A percentile compares a stretch with the other conserved stretches of the same genome.
Conservation (phyloP, 306 rosid species). For the Quercus alba region DNA sequence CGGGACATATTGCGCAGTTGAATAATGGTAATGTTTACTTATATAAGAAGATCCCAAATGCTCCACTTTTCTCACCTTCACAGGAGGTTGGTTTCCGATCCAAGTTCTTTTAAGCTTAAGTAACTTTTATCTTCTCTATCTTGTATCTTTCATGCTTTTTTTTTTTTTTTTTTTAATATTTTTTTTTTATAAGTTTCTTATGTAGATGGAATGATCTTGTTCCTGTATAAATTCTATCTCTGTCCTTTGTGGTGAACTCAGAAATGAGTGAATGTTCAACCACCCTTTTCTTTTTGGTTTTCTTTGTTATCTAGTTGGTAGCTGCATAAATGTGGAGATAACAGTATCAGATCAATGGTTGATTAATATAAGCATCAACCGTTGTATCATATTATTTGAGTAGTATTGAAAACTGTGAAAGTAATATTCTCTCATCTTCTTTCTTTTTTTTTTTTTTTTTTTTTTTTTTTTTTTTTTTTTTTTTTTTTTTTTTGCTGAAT, state of each 20-base stretch:
- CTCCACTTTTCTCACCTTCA: constrained; percentile 19
- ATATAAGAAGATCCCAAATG: constrained; percentile 22
- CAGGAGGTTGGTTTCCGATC: background rate
- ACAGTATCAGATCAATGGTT: too few species aligned
- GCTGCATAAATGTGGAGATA: too few species aligned
- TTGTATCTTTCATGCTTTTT: background rate
- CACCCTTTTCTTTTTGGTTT: too few species aligned
- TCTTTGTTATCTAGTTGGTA: too few species aligned
- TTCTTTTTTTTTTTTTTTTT: too few species aligned
- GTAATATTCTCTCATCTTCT: too few species aligned
- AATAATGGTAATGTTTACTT: constrained; percentile 36
- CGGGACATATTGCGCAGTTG: constrained; percentile 38
- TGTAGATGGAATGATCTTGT: background rate
- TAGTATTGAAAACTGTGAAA: too few species aligned
- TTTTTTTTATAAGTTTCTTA: background rate
- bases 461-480: too few species aligned
- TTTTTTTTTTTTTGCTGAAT: too few species aligned
- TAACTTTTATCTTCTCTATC: background rate
- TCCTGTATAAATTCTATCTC: background rate
- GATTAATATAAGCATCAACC: too few species aligned
- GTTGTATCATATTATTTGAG: too few species aligned
- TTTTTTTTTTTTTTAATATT: background rate
- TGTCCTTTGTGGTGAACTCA: background rate
- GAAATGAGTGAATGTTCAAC: too few species aligned
- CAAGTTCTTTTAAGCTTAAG: background rate